Evolutionary conservation across 305 asterid species (phyloP), one percentile per base, ranked within the genome.

Genomic region (Plantago coronopus): DNA sequence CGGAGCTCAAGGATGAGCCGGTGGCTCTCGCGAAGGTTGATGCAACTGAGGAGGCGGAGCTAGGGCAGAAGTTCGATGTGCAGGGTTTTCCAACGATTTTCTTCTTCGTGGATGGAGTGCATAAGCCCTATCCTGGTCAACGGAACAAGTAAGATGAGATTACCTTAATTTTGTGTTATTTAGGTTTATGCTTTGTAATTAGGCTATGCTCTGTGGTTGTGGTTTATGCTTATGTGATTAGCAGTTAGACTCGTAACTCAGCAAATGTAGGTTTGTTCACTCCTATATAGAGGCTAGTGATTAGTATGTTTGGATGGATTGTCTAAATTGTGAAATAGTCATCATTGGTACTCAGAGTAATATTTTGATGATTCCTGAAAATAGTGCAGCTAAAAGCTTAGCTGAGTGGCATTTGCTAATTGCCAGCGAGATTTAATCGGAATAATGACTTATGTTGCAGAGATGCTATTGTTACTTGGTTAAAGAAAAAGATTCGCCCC

Each of bases 401-500:
- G 29, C 29, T 25, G 17, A 17, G 19, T 50, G 15, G 16, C 12
- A 4, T 17, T 15, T 22, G 38, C 17, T 53, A 15, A 42, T 54
- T 13, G 0, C 17, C 1, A 43, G 13, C 27, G 22, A 16, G 27
- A 25, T 27, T 54, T 54, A 9, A 17, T 23, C 21, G 17, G n/a
- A 9, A n/a, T 53, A 2, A 7, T 64, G 54, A 15, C 10, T 58
- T 61, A 3, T 69, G 17, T 66, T 76, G 76, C 69, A 86, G 95
- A 62, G 94, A 85, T 77, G 87, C 94, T 42, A 86, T 91, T 46
- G 86, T 91, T 47, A 68, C 87, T 68, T 91, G 98, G 96, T 71
- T 91, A 81, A 88, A 74, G 84, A 91, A 84, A 81, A 88, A 88
- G 86, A 82, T 61, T 6, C 94, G 95, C 17, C 94, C 94, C 10